Evolutionary conservation across 805 yeast species (phyloP).

Genomic region (Ogataea trehalophila): DNA sequence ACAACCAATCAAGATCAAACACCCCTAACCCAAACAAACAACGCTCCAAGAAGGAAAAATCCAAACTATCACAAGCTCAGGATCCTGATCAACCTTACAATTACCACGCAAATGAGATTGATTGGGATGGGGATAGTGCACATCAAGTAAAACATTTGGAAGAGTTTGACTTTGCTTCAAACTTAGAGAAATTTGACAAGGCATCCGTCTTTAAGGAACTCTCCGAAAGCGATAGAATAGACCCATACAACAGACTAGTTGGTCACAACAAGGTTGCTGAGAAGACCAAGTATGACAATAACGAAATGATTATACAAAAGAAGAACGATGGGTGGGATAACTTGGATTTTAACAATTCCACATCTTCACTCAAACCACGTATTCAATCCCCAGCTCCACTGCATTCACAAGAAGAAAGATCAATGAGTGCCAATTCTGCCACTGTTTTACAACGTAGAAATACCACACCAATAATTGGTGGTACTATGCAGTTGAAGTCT

Average conservation of each 20-base stretch:
- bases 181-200: conserved; percentile 79
- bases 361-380: neutral
- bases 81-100: conserved; percentile 18
- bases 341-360: conserved; percentile 8
- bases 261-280: conserved; percentile 56
- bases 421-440: conserved; percentile 18
- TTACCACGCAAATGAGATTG: conserved; percentile 29
- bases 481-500: conserved; percentile 12
- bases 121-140: conserved; percentile 47
- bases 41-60: conserved; percentile 15
- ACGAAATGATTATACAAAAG: conserved; percentile 67
- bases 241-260: conserved; percentile 61
- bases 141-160: conserved; percentile 40
- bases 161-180: conserved; percentile 85
- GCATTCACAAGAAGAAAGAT: conserved; percentile 14
- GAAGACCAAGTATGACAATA: conserved; percentile 55
- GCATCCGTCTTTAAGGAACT: conserved; percentile 73
- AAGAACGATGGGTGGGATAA: conserved; percentile 52
- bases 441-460: conserved; percentile 14
- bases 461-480: conserved; percentile 9
- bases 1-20: conserved; percentile 3
- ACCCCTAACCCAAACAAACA: conserved; percentile 11
- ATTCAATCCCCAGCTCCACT: neutral
- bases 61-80: conserved; percentile 6
- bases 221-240: conserved; percentile 55